Percentiles rank a stretch among this genome's conserved stretches.
Evolutionary conservation across 225 moss, liverwort and hornwort species (phyloP).

Genomic region (Marchantia polymorpha): DNA sequence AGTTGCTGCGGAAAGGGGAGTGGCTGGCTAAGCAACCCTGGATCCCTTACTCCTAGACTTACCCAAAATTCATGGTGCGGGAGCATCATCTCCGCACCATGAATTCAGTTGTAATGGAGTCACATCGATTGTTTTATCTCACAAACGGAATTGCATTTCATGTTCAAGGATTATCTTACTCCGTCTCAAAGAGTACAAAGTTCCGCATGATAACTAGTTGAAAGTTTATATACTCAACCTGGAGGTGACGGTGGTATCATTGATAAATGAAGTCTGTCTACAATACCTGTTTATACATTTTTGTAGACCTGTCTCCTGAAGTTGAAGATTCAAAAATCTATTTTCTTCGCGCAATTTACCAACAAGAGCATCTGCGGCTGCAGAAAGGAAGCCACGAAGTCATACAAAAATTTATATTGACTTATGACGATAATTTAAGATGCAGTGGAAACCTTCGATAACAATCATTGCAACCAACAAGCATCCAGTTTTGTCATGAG

Average conservation of each 20-base stretch:
- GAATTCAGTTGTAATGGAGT: neutral
- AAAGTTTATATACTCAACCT: neutral
- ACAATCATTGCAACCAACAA: neutral
- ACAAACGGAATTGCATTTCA: neutral
- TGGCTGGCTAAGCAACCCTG: no score
- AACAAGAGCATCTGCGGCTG: constrained; percentile 41
- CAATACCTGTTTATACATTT: constrained; percentile 29
- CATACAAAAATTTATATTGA: neutral
- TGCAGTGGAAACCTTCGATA: no score
- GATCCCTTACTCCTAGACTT: no score
- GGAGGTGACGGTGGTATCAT: neutral
- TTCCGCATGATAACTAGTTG: no score
- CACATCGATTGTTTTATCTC: neutral
- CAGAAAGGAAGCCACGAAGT: neutral
- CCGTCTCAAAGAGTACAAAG: no score
- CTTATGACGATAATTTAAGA: neutral
- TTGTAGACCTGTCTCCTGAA: constrained; percentile 10
- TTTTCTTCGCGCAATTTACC: constrained; percentile 14
- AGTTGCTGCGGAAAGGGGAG: no score
- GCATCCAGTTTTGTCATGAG: neutral
- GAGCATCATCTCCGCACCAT: neutral
- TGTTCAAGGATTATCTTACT: neutral
- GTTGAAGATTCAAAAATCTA: neutral
- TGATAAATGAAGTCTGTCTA: no score
- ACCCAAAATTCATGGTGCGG: neutral